Evolutionary conservation across 106 monocot species (phyloP).

Genomic region (Dioscorea zingiberensis): DNA sequence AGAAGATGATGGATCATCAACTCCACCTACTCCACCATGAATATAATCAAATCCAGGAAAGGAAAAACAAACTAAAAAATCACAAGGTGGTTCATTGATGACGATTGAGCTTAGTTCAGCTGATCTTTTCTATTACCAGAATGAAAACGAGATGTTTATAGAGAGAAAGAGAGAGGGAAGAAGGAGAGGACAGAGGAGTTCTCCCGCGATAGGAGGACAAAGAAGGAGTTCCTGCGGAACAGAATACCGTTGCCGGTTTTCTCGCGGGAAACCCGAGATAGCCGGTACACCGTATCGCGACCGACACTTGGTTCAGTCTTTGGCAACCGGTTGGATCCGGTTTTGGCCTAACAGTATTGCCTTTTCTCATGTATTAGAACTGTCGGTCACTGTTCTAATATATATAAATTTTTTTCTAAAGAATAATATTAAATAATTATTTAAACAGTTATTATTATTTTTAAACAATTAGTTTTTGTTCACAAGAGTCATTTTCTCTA

Average conservation of each 20-base stretch:
- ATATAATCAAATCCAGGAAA: background rate
- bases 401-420: too few relatives aligned
- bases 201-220: too few relatives aligned
- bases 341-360: too few relatives aligned
- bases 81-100: slow-evolving; percentile 4
- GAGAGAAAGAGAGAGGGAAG: background rate
- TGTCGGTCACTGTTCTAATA: too few relatives aligned
- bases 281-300: slow-evolving; percentile 19
- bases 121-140: slow-evolving; percentile 19
- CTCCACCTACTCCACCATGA: slow-evolving; percentile 32
- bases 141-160: background rate
- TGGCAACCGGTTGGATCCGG: background rate
- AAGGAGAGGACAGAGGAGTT: too few relatives aligned
- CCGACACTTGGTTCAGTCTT: slow-evolving; percentile 11
- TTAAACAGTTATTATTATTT: too few relatives aligned
- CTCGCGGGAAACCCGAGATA: slow-evolving; percentile 33
- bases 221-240: background rate
- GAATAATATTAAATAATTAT: too few relatives aligned
- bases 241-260: slow-evolving; percentile 3
- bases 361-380: too few relatives aligned
- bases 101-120: slow-evolving; percentile 12
- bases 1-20: background rate
- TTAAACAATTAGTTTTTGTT: too few relatives aligned
- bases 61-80: background rate
- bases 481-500: too few relatives aligned